Percentiles rank a stretch among this genome's conserved stretches.
Evolutionary conservation across 2,329 filamentous ascomycete genomes (phyloP).

Genomic region (Fonsecaea multimorphosa): DNA sequence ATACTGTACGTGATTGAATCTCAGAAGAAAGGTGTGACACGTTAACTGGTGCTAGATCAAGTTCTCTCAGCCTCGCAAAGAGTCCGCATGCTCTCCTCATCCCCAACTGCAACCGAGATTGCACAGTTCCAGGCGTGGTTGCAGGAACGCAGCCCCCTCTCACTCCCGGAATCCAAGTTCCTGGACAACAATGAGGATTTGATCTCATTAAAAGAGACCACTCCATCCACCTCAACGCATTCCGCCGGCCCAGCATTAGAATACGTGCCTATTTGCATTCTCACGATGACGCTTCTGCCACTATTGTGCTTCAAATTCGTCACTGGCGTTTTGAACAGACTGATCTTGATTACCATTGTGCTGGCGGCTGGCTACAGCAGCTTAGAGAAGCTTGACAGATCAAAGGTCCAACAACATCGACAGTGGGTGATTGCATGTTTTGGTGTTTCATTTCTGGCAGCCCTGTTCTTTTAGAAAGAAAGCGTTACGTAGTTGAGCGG

Average conservation of each 20-base stretch:
- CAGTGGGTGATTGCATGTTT: constrained; percentile 36
- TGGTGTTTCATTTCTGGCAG: constrained; percentile 32
- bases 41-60: constrained; percentile 36
- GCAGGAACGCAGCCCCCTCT: constrained; percentile 56
- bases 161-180: constrained; percentile 59
- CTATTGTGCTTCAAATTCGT: constrained; percentile 37
- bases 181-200: constrained; percentile 58
- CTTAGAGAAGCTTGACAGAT: constrained; percentile 31
- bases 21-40: neutral
- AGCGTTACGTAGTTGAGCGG: constrained; percentile 7
- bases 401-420: constrained; percentile 29
- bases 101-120: constrained; percentile 28
- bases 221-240: constrained; percentile 6
- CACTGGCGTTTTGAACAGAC: constrained; percentile 33
- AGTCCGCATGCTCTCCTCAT: constrained; percentile 27
- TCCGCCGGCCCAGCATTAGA: constrained; percentile 5
- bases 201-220: constrained; percentile 30
- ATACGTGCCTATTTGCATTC: constrained; percentile 28
- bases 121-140: constrained; percentile 62
- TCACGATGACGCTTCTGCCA: constrained; percentile 34
- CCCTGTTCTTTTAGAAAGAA: constrained; percentile 27
- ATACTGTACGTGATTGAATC: constrained; percentile 58
- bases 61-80: constrained; percentile 40
- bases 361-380: constrained; percentile 30
- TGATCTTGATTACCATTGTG: constrained; percentile 34